Percentiles rank a stretch among this genome's conserved stretches.
Conservation (phyloP, 2,329 filamentous ascomycete genomes). For the Calonectria montana region DNA sequence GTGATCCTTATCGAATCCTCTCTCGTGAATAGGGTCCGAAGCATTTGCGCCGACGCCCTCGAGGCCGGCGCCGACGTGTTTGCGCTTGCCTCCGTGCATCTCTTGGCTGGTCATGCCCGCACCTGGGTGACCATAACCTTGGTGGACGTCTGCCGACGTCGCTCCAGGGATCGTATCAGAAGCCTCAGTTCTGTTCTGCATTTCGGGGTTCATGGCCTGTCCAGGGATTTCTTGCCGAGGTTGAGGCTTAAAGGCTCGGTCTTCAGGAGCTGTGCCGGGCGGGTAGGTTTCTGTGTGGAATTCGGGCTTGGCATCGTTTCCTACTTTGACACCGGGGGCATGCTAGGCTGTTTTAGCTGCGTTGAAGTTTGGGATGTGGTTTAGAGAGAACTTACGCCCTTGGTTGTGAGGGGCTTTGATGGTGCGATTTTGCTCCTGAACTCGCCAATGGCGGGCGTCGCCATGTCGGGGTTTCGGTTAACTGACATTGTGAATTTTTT, state of each 20-base stretch:
- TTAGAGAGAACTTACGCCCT: conserved; percentile 59
- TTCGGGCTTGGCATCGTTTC: conserved; percentile 69
- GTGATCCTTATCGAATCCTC: conserved; percentile 46
- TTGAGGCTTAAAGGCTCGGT: conserved; percentile 54
- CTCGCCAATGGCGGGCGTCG: conserved; percentile 63
- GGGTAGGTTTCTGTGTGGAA: conserved; percentile 72
- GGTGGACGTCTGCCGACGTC: conserved; percentile 58
- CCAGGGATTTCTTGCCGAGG: conserved; percentile 49
- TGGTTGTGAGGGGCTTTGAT: conserved; percentile 63
- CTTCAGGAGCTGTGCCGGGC: conserved; percentile 70
- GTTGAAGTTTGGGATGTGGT: too few species aligned
- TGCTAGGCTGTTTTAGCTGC: conserved; percentile 60
- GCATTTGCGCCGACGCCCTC: conserved; percentile 52
- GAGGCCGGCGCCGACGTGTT: conserved; percentile 52
- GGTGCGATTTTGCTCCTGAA: conserved; percentile 64
- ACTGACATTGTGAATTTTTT: conserved; percentile 52
- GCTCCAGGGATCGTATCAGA: conserved; percentile 55
- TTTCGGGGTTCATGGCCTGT: conserved; percentile 47
- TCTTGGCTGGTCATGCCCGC: conserved; percentile 57
- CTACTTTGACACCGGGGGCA: conserved; percentile 69
- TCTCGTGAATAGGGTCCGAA: conserved; percentile 43
- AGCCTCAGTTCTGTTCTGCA: conserved; percentile 44
- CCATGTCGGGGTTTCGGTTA: conserved; percentile 61
- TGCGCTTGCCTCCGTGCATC: conserved; percentile 51
- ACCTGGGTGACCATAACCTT: conserved; percentile 56